Percentiles rank a stretch among this genome's conserved stretches.
Evolutionary conservation across 2,329 filamentous ascomycete genomes (phyloP).

Genomic region (Fusarium sp.): DNA sequence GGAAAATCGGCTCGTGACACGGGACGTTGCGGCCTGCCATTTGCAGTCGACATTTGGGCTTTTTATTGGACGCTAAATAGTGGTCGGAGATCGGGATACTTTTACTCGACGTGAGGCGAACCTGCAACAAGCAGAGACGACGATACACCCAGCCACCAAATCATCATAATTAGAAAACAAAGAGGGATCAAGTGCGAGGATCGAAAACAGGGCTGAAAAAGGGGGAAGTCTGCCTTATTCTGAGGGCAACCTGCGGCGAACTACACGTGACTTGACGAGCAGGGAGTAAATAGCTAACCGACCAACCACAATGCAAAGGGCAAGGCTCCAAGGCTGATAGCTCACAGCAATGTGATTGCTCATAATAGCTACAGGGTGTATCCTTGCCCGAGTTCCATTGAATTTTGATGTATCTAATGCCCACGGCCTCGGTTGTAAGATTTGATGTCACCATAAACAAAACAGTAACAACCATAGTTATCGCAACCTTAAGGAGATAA

Average conservation of each 20-base stretch:
- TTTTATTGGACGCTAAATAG: not conserved
- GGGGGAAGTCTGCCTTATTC: not conserved
- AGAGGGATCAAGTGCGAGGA: rapidly evolving
- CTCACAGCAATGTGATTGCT: rapidly evolving
- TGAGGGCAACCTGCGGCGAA: not conserved
- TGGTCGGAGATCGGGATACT: not conserved
- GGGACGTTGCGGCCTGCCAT: not conserved
- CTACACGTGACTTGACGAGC: not conserved
- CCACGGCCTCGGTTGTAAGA: too few relatives aligned
- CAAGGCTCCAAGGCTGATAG: not conserved
- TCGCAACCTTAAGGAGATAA: not conserved
- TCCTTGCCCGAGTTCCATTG: not conserved
- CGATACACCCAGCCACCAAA: not conserved
- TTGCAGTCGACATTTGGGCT: not conserved
- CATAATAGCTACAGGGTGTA: not conserved
- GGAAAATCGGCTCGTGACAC: not conserved
- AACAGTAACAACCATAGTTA: not conserved
- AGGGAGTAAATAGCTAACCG: not conserved
- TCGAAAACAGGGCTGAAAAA: not conserved
- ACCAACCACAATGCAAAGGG: not conserved
- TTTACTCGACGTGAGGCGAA: not conserved
- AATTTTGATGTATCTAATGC: rapidly evolving
- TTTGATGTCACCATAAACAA: not conserved
- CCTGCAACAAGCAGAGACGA: too few relatives aligned
- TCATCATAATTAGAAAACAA: rapidly evolving